Evolutionary conservation across 371 early-diverging fungal species (phyloP).

Genomic region (Mucor plumbeus): DNA sequence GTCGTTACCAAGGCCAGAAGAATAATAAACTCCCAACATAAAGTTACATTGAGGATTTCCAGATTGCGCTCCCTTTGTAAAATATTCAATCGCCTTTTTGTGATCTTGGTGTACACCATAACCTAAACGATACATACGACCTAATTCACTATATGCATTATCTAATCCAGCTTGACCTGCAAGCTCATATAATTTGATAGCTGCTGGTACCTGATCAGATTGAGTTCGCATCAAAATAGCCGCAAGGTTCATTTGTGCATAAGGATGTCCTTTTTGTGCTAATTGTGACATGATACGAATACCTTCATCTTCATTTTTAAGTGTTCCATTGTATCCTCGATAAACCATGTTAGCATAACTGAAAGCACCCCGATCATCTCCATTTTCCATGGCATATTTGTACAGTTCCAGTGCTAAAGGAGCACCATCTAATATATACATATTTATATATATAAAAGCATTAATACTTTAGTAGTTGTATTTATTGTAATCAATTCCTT

Average conservation of each 20-base stretch:
- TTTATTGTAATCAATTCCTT: background rate
- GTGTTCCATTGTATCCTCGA: slow-evolving; percentile 42
- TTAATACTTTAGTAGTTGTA: background rate
- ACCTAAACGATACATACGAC: slow-evolving; percentile 54
- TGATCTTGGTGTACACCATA: slow-evolving; percentile 56
- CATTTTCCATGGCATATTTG: slow-evolving; percentile 44
- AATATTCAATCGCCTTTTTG: slow-evolving; percentile 46
- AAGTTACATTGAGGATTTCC: slow-evolving; percentile 50
- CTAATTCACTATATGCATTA: slow-evolving; percentile 48
- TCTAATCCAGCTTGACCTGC: slow-evolving; percentile 43
- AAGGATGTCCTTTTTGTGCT: slow-evolving; percentile 54
- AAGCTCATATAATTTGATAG: slow-evolving; percentile 50
- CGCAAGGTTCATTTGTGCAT: slow-evolving; percentile 57
- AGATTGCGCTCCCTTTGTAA: slow-evolving; percentile 42
- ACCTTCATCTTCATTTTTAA: slow-evolving; percentile 42
- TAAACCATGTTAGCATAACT: slow-evolving; percentile 57
- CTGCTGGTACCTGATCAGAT: slow-evolving; percentile 33
- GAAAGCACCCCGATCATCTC: slow-evolving; percentile 53
- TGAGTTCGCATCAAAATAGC: slow-evolving; percentile 50
- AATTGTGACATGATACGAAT: slow-evolving; percentile 42
- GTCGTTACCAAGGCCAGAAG: slow-evolving; percentile 29
- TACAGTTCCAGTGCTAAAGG: slow-evolving; percentile 47
- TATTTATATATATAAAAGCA: background rate
- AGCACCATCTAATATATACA: slow-evolving; percentile 25
- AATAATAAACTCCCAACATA: slow-evolving; percentile 56